Percentiles rank a stretch among this genome's conserved stretches.
Conservation (phyloP, 148 eudicot species). For the Silene conica region DNA sequence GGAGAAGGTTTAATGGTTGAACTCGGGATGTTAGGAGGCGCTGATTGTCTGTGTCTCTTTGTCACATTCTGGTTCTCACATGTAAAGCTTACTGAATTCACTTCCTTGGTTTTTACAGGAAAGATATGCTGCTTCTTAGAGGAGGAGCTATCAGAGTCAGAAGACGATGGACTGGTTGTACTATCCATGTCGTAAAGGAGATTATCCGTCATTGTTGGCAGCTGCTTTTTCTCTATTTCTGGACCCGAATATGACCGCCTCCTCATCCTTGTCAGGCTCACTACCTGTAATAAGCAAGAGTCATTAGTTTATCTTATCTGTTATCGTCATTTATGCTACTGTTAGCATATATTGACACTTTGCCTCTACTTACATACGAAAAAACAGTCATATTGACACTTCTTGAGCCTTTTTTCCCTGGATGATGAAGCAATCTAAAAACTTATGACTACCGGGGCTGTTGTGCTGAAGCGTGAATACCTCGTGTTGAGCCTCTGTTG, state of each 20-base stretch:
- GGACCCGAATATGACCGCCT: slow-evolving; percentile 56
- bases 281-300: slow-evolving; percentile 37
- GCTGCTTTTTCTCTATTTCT: slow-evolving; percentile 29
- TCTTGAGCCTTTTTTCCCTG: no score
- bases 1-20: slow-evolving; percentile 19
- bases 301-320: not conserved
- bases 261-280: slow-evolving; percentile 57
- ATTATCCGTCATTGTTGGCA: slow-evolving; percentile 65
- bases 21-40: slow-evolving; percentile 20
- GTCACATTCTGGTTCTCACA: slow-evolving; percentile 20
- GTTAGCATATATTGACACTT: no score
- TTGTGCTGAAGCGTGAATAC: no score
- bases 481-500: no score
- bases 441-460: not conserved
- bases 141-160: slow-evolving; percentile 60
- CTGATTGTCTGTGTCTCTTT: slow-evolving; percentile 27
- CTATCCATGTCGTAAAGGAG: slow-evolving; percentile 78
- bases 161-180: slow-evolving; percentile 63
- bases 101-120: slow-evolving; percentile 13
- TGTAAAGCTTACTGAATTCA: slow-evolving; percentile 4
- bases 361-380: no score
- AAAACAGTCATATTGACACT: not conserved
- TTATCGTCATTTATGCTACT: not conserved
- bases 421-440: not conserved
- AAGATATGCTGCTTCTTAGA: slow-evolving; percentile 22